Conservation (phyloP, 2,329 filamentous ascomycete genomes). For the Cordyceps sp. region DNA sequence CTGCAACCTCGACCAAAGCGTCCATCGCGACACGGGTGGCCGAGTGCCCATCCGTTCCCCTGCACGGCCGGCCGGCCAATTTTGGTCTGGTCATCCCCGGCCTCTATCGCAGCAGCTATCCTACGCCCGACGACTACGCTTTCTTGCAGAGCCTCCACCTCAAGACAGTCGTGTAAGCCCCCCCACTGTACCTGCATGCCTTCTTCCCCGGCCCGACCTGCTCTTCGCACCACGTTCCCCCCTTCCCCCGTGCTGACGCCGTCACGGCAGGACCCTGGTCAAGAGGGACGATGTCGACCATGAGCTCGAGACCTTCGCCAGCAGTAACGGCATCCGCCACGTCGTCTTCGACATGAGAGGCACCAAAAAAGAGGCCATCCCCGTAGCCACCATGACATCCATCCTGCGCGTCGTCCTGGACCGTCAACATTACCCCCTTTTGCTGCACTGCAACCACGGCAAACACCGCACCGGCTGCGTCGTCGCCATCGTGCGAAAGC, state of each 20-base stretch:
- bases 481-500: constrained; percentile 61
- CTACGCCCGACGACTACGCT: constrained; percentile 49
- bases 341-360: constrained; percentile 63
- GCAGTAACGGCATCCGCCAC: constrained; percentile 51
- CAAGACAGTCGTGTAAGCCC: constrained; percentile 60
- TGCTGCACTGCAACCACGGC: constrained; percentile 89
- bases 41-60: constrained; percentile 8
- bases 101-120: constrained; percentile 73
- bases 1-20: not conserved
- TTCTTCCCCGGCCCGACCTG: not conserved
- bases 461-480: constrained; percentile 88
- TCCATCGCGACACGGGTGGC: constrained; percentile 2
- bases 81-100: constrained; percentile 60
- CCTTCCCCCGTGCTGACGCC: constrained; percentile 4
- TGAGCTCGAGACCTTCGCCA: constrained; percentile 44
- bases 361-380: constrained; percentile 70
- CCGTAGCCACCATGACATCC: constrained; percentile 47
- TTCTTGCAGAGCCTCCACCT: constrained; percentile 53
- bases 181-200: constrained; percentile 1
- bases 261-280: constrained; percentile 38
- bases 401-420: constrained; percentile 60
- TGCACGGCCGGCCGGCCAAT: constrained; percentile 39
- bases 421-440: constrained; percentile 56
- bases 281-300: constrained; percentile 39
- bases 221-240: no score